Conservation (phyloP, 2,329 filamentous ascomycete genomes). For the Fusarium pseudonygamai region DNA sequence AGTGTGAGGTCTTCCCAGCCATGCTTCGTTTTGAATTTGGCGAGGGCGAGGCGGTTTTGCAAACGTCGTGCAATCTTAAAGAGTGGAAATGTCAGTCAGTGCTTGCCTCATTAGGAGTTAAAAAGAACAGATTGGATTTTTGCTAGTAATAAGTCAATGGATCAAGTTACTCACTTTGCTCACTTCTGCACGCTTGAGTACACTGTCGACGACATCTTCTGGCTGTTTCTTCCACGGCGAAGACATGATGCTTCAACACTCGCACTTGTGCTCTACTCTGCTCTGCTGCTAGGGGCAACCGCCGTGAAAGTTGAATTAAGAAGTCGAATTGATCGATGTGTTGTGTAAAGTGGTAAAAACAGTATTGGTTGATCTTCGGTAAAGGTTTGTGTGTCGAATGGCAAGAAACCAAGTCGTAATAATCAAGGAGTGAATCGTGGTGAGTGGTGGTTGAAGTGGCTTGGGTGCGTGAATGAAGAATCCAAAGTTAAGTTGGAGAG, state of each 20-base stretch:
- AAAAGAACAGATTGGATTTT: background rate
- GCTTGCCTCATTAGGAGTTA: background rate
- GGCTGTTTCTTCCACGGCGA: conserved; percentile 71
- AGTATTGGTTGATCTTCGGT: background rate
- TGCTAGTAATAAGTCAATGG: background rate
- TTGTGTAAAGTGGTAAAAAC: background rate
- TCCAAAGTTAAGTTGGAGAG: conserved; percentile 15
- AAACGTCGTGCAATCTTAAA: conserved; percentile 88
- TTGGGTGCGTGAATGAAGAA: conserved; percentile 27
- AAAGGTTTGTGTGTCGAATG: background rate
- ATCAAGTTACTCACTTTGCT: conserved; percentile 68
- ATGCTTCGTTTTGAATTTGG: conserved; percentile 97
- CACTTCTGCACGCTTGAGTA: conserved; percentile 77
- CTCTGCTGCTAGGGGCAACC: conserved; percentile 38
- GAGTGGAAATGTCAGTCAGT: conserved; percentile 35
- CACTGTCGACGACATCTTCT: conserved; percentile 72
- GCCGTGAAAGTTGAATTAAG: conserved; percentile 3
- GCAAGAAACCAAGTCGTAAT: conserved; percentile 15
- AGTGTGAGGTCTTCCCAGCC: conserved; percentile 92
- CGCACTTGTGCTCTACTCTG: conserved; percentile 26
- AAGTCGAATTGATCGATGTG: conserved; percentile 5
- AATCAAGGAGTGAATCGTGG: conserved; percentile 30
- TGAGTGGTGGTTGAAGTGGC: conserved; percentile 23
- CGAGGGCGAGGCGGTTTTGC: conserved; percentile 92
- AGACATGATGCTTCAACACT: conserved; percentile 56